Percentiles rank a stretch among this genome's conserved stretches.
phyloP scores from a whole-genome alignment of 2,329 filamentous ascomycete genomes.

The Phaeosphaeriaceae sp. region DNA sequence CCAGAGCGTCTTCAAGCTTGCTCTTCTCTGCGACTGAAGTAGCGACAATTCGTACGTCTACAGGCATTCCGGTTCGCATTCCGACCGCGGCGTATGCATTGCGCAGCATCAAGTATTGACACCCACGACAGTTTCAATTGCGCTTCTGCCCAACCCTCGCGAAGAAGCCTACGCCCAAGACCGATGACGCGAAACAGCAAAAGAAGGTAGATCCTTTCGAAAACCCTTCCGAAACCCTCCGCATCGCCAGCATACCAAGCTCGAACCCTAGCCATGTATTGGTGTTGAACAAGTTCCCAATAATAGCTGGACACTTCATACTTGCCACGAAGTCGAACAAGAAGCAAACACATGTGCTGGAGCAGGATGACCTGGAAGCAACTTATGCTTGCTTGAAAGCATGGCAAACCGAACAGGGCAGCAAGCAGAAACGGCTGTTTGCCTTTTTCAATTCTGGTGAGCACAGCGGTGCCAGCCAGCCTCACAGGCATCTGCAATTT shows the following conservation, averaged over 20 bases:
- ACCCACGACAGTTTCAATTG: slow-evolving; percentile 68
- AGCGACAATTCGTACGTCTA: slow-evolving; percentile 45
- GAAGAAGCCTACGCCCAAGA: slow-evolving; percentile 63
- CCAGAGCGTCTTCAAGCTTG: slow-evolving; percentile 43
- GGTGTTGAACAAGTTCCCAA: slow-evolving; percentile 77
- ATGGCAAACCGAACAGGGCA: slow-evolving; percentile 51
- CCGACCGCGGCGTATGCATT: slow-evolving; percentile 6
- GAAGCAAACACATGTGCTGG: slow-evolving; percentile 70
- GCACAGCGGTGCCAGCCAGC: slow-evolving; percentile 74
- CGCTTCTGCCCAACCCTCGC: slow-evolving; percentile 74
- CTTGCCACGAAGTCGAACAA: slow-evolving; percentile 70
- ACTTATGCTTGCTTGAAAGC: slow-evolving; percentile 68
- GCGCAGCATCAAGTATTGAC: slow-evolving; percentile 18
- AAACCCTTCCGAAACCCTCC: slow-evolving; percentile 61
- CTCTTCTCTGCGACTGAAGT: slow-evolving; percentile 51
- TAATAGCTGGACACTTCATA: slow-evolving; percentile 75
- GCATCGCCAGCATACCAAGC: slow-evolving; percentile 60
- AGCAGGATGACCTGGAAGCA: slow-evolving; percentile 65
- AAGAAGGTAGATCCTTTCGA: slow-evolving; percentile 67
- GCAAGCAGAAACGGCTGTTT: slow-evolving; percentile 56
- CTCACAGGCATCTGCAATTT: slow-evolving; percentile 76
- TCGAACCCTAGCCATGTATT: slow-evolving; percentile 63
- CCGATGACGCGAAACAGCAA: slow-evolving; percentile 45
- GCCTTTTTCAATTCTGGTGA: slow-evolving; percentile 75
- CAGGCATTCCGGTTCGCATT: slow-evolving; percentile 46